These are phyloP conservation scores for Sugiyamaella novakii DNA, from an alignment of 1,139 yeast genomes.

Conservation along the genomic window DNA sequence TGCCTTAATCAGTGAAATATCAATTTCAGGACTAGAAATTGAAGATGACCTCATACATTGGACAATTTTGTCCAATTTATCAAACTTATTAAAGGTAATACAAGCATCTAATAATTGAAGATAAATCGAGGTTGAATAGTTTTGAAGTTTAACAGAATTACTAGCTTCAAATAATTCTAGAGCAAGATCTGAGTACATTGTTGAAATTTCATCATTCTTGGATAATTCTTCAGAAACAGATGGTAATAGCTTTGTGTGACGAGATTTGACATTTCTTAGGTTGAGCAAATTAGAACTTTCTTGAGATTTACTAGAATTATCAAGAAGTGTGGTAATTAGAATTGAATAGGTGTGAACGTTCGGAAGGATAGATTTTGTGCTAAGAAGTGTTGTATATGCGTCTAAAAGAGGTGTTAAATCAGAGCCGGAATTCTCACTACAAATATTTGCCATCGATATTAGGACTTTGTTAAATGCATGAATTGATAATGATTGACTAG, in stretches of 20 bases:
- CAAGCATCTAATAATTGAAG: slow-evolving; percentile 29
- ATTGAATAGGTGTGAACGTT: slow-evolving; percentile 38
- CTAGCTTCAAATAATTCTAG: slow-evolving; percentile 37
- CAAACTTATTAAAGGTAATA: slow-evolving; percentile 22
- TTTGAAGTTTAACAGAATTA: slow-evolving; percentile 31
- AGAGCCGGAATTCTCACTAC: slow-evolving; percentile 9
- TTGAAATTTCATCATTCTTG: not conserved
- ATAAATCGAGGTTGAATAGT: slow-evolving; percentile 28
- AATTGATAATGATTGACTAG: slow-evolving; percentile 6
- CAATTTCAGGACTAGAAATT: slow-evolving; percentile 3
- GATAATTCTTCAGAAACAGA: slow-evolving; percentile 18
- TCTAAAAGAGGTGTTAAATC: slow-evolving; percentile 34
- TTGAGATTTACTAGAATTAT: slow-evolving; percentile 29
- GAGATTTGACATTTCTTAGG: slow-evolving; percentile 13
- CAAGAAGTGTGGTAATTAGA: slow-evolving; percentile 35
- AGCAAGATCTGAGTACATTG: slow-evolving; percentile 34
- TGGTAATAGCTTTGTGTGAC: slow-evolving; percentile 24
- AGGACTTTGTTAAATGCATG: slow-evolving; percentile 14
- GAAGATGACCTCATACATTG: slow-evolving; percentile 8
- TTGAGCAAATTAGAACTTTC: slow-evolving; percentile 8
- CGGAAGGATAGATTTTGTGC: slow-evolving; percentile 32
- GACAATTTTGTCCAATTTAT: slow-evolving; percentile 18
- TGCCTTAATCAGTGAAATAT: slow-evolving; percentile 25
- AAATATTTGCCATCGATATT: slow-evolving; percentile 11
- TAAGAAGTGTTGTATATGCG: slow-evolving; percentile 39